phyloP scores from a whole-genome alignment of 2,329 filamentous ascomycete genomes.

The Sclerotinia glacialis region DNA sequence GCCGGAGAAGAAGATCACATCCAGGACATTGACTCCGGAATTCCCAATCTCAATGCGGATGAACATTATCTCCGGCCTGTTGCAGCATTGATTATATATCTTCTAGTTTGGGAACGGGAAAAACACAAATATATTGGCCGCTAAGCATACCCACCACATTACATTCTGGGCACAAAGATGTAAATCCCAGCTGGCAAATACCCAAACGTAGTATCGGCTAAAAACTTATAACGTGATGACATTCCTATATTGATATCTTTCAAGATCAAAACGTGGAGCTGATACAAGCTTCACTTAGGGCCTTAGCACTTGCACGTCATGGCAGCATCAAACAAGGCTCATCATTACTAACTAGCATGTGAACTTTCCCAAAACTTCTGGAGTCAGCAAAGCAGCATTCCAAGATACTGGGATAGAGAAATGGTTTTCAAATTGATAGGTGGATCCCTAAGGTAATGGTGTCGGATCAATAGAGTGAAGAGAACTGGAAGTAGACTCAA shows the following conservation, averaged over 20 bases:
- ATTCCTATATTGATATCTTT: too few relatives aligned
- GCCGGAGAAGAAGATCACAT: not conserved
- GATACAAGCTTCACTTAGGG: not conserved
- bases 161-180: not conserved
- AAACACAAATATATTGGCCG: not conserved
- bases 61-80: not conserved
- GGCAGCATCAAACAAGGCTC: not conserved
- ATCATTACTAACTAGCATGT: not conserved
- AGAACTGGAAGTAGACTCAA: not conserved
- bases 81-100: not conserved
- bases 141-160: not conserved
- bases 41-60: not conserved
- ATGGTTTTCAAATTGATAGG: not conserved
- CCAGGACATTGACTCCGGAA: not conserved
- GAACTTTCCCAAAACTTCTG: not conserved
- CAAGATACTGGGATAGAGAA: not conserved
- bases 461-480: not conserved
- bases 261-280: not conserved
- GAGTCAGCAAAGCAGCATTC: not conserved
- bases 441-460: not conserved
- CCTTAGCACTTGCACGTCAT: conserved; percentile 2
- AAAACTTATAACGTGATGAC: not conserved
- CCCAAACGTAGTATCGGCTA: not conserved
- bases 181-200: not conserved
- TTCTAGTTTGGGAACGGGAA: not conserved